Conservation (phyloP, 2,329 filamentous ascomycete genomes). For the Xylaria sp. region DNA sequence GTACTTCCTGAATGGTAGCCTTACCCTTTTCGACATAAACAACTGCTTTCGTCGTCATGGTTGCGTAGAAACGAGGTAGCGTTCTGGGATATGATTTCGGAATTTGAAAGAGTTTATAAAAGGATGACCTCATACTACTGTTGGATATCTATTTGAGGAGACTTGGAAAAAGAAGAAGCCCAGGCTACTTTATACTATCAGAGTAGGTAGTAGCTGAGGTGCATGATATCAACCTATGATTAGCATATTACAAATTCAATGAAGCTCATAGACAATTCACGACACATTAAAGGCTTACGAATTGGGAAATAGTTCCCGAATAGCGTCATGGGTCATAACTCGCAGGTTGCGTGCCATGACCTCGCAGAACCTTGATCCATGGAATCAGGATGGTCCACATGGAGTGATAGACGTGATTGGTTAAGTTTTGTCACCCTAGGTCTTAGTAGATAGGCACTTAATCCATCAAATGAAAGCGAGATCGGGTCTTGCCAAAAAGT, state of each 20-base stretch:
- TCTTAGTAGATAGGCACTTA: neutral
- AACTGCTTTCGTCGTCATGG: conserved; percentile 37
- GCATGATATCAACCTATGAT: neutral
- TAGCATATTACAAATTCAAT: neutral
- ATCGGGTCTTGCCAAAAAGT: neutral
- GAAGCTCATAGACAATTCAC: neutral
- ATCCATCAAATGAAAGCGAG: neutral
- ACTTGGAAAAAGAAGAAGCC: neutral
- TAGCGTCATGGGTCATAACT: neutral
- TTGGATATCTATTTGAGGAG: neutral
- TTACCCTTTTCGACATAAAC: conserved; percentile 33
- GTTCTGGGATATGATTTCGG: neutral
- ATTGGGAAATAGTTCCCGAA: neutral
- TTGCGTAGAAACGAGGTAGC: neutral
- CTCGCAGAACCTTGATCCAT: neutral
- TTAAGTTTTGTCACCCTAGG: neutral
- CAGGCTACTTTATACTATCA: neutral
- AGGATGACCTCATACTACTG: neutral
- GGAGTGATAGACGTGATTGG: neutral
- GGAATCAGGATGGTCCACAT: neutral
- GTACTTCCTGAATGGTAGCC: conserved; percentile 38
- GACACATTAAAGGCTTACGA: neutral
- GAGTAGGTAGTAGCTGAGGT: neutral
- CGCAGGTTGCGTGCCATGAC: neutral
- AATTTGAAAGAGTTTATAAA: neutral